These are phyloP conservation scores for Manihot esculenta DNA, from an alignment of 441 rosid genomes.

Conservation along the genomic window DNA sequence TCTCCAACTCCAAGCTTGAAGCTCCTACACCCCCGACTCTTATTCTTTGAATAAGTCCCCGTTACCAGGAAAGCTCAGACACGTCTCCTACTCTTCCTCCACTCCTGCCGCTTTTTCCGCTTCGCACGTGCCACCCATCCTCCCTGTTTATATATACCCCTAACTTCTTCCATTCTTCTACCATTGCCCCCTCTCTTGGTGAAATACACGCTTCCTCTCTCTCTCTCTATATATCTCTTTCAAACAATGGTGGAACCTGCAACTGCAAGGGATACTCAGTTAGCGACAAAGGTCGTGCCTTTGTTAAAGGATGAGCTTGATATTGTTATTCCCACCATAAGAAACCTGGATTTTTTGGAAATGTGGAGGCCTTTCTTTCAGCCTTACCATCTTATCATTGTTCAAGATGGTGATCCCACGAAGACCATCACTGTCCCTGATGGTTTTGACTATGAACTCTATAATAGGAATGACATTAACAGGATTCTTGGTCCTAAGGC, in stretches of 20 bases:
- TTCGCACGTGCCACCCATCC: conserved; percentile 25
- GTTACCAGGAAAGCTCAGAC: conserved; percentile 1
- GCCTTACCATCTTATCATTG: conserved; percentile 92
- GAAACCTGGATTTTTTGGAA: conserved; percentile 91
- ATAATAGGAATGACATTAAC: conserved; percentile 85
- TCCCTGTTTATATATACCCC: conserved; percentile 12
- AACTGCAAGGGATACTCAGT: conserved; percentile 41
- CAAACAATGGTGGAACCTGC: conserved; percentile 62
- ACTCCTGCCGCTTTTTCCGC: conserved; percentile 6
- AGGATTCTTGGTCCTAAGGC: conserved; percentile 89
- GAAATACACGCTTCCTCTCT: no score
- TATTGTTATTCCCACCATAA: conserved; percentile 81
- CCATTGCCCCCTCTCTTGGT: no score
- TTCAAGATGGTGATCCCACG: conserved; percentile 93
- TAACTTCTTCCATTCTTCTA: background rate
- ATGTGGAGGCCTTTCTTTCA: conserved; percentile 97
- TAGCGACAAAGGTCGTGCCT: conserved; percentile 36
- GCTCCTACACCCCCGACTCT: background rate
- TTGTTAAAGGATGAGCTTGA: conserved; percentile 77
- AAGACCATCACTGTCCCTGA: conserved; percentile 80
- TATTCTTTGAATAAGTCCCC: conserved; percentile 30
- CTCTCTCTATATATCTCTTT: no score
- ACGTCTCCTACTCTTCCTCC: conserved; percentile 19
- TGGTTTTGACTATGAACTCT: conserved; percentile 89
- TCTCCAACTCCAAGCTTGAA: no score